Evolutionary conservation across 2,329 filamentous ascomycete genomes (phyloP), one percentile per base, ranked within the genome.

Genomic region (Cordyceps farinosa): DNA sequence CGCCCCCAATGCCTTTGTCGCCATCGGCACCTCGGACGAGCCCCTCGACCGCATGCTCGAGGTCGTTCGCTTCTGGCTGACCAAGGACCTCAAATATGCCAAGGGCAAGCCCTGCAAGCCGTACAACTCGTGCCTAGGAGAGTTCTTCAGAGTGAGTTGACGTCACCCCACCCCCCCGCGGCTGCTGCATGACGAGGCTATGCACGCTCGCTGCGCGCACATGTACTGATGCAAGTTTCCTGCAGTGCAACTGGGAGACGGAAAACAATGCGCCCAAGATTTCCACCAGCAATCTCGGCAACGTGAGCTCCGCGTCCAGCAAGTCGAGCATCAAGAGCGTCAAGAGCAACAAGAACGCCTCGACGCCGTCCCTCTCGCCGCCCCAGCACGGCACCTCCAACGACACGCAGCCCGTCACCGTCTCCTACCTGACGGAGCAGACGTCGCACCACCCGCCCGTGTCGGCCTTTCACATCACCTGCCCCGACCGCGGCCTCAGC

Each of bases 41-140:
- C 86, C 90, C 11, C 81, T 98, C 62, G 94, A 95, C 70, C 92
- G 95, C 69, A 97, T 97, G 91, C 85, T 99, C 58, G 93, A 94
- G 72, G 92, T 96, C 36, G 78, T 98, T 70, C 88, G 93, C 65
- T 99, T 98, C 78, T 99, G 95, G 95, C 96, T 98, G 72, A 98
- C 95, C 66, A 99, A 99, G 77, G 95, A 99, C 76, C 76, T 99
- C 76, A 99, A 99, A 85, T 99, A 98, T 72, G 91, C 96, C 75
- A 98, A 98, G 80, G 94, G 94, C 65, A 96, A 93, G 80, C 95
- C 95, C 50, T 98, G 94, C 87, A 99, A 99, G 78, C 95, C 95
- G 11, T 99, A 99, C 80, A 99, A 99, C 78, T 97, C 93, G 54
- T 93, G 92, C 42, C 79, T 99, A 57, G 95, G 95, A 67, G 95